A percentile compares a stretch with the other conserved stretches of the same genome.
Evolutionary conservation across 75 land plant species (phyloP).

Genomic region (Pinus taeda): DNA sequence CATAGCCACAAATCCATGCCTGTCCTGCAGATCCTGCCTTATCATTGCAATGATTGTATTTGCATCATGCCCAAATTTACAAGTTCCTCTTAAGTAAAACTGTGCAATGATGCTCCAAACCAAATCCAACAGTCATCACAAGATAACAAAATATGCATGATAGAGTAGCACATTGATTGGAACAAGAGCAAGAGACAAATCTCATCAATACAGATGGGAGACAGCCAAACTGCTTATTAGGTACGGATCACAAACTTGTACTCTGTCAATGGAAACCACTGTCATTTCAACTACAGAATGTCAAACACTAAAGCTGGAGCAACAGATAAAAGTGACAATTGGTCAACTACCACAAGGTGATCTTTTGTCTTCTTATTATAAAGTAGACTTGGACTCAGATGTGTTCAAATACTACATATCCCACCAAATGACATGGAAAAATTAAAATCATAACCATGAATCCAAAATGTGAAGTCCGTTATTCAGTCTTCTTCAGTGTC

Average conservation of each 20-base stretch:
- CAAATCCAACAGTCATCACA: not conserved
- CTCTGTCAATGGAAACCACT: too few species aligned
- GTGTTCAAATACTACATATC: not conserved
- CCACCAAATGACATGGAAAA: too few species aligned
- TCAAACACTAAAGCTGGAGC: too few species aligned
- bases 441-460: too few species aligned
- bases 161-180: not conserved
- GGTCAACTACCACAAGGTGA: too few species aligned
- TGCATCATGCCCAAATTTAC: conserved; percentile 56
- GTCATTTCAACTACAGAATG: too few species aligned
- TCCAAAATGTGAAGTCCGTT: conserved; percentile 32
- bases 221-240: not conserved
- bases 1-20: conserved; percentile 9
- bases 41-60: conserved; percentile 35
- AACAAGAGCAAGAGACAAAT: not conserved
- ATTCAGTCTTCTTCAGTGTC: not conserved
- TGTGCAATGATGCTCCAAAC: conserved; percentile 14
- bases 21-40: conserved; percentile 22
- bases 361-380: too few species aligned
- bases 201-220: not conserved
- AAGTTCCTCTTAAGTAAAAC: conserved; percentile 49
- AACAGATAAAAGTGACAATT: not conserved
- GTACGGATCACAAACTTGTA: too few species aligned
- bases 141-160: not conserved
- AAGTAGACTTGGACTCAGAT: too few species aligned